These are phyloP conservation scores for Aspergillus chevalieri DNA, from an alignment of 2,329 filamentous ascomycete species.

Conservation along the genomic window DNA sequence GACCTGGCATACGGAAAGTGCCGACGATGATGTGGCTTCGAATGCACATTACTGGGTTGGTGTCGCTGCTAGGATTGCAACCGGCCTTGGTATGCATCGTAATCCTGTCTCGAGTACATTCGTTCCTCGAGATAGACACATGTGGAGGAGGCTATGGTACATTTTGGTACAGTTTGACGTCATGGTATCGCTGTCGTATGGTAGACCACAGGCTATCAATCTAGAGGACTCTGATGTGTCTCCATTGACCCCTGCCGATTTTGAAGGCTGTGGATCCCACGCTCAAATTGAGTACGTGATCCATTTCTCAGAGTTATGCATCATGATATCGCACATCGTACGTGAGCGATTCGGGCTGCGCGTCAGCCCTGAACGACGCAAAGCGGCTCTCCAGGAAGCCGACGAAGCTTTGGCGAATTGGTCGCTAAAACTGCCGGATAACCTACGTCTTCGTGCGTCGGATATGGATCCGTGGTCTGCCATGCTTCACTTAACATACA, in stretches of 20 bases:
- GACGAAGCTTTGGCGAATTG: slow-evolving; percentile 38
- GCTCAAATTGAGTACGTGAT: slow-evolving; percentile 44
- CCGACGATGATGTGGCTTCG: slow-evolving; percentile 50
- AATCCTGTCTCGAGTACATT: slow-evolving; percentile 38
- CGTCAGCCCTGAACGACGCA: slow-evolving; percentile 35
- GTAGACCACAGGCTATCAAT: slow-evolving; percentile 49
- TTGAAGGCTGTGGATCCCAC: slow-evolving; percentile 41
- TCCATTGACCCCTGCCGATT: slow-evolving; percentile 40
- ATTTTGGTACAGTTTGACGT: slow-evolving; percentile 42
- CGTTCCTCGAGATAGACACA: slow-evolving; percentile 35
- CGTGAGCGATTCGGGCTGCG: slow-evolving; percentile 38
- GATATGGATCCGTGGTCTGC: slow-evolving; percentile 41
- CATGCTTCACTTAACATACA: slow-evolving; percentile 41
- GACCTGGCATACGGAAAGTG: slow-evolving; percentile 50
- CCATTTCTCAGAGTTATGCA: slow-evolving; percentile 46
- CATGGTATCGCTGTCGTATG: slow-evolving; percentile 42
- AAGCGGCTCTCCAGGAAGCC: slow-evolving; percentile 36
- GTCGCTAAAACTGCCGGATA: slow-evolving; percentile 38
- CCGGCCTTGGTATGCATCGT: slow-evolving; percentile 51
- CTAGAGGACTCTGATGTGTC: slow-evolving; percentile 49
- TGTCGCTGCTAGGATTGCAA: slow-evolving; percentile 47
- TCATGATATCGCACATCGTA: slow-evolving; percentile 44
- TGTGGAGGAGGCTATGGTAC: slow-evolving; percentile 41
- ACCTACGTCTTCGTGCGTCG: slow-evolving; percentile 34
- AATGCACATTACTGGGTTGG: slow-evolving; percentile 52